Percentiles rank a stretch among this genome's conserved stretches.
phyloP scores from a whole-genome alignment of 2,329 filamentous ascomycete genomes.

The Sclerotinia sclerotiorum region DNA sequence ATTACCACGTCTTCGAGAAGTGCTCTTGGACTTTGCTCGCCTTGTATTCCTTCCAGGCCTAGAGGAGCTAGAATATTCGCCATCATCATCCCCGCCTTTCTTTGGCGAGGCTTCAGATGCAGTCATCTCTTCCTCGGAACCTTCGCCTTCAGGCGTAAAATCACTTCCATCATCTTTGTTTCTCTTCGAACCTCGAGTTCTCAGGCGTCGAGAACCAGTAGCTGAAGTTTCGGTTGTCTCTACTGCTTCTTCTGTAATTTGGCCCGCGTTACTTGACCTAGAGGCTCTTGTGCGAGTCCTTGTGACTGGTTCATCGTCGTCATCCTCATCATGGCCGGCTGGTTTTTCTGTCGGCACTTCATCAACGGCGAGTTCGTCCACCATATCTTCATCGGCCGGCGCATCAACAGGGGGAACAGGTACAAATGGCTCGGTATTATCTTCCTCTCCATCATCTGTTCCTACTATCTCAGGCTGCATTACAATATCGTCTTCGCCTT shows the following conservation, averaged over 20 bases:
- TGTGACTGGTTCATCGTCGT: constrained; percentile 39
- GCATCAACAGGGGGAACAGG: constrained; percentile 17
- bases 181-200: constrained; percentile 37
- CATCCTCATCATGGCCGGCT: constrained; percentile 34
- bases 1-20: constrained; percentile 48
- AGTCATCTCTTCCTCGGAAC: constrained; percentile 54
- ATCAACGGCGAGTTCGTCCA: constrained; percentile 27
- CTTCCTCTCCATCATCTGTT: constrained; percentile 23
- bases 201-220: constrained; percentile 36
- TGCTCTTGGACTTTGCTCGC: constrained; percentile 47
- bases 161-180: constrained; percentile 38
- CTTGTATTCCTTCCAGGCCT: constrained; percentile 49
- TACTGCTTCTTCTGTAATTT: constrained; percentile 51
- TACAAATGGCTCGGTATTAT: constrained; percentile 16
- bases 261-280: constrained; percentile 41
- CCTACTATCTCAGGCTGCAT: constrained; percentile 18
- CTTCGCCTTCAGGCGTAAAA: constrained; percentile 43
- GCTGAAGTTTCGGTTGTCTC: constrained; percentile 44
- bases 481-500: constrained; percentile 25
- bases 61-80: constrained; percentile 50
- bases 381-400: constrained; percentile 28
- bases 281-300: constrained; percentile 45
- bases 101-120: constrained; percentile 42
- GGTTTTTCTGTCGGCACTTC: constrained; percentile 21
- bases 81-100: constrained; percentile 47